Conservation (phyloP, 192 early-diverging fungal genomes). For the Dissophora ornata region DNA sequence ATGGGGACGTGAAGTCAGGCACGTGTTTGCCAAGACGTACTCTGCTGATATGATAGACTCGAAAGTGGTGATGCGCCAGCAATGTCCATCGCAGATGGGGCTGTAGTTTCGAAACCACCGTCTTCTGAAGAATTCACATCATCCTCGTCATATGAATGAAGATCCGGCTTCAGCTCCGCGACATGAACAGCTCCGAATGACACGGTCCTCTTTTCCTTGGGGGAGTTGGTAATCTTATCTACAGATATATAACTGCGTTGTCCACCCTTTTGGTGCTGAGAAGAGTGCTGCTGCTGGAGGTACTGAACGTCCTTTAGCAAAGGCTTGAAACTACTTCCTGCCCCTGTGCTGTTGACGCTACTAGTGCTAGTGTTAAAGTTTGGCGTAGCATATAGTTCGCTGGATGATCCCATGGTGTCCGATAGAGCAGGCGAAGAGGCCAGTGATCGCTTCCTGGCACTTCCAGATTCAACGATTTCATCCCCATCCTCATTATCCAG, state of each 20-base stretch:
- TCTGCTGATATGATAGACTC: conserved; percentile 6
- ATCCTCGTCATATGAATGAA: conserved; percentile 50
- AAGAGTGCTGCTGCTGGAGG: conserved; percentile 15
- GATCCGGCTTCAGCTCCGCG: conserved; percentile 37
- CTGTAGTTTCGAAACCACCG: neutral
- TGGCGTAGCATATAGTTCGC: conserved; percentile 35
- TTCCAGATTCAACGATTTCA: conserved; percentile 20
- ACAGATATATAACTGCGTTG: conserved; percentile 3
- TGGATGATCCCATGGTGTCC: conserved; percentile 27
- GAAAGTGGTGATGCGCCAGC: conserved; percentile 14
- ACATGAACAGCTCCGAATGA: conserved; percentile 54
- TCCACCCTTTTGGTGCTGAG: conserved; percentile 5
- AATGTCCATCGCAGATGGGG: neutral
- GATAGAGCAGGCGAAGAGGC: conserved; percentile 30
- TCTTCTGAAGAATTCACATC: conserved; percentile 42
- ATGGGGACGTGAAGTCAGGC: neutral
- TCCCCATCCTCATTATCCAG: conserved; percentile 21
- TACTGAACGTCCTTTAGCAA: conserved; percentile 28
- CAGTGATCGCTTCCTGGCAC: conserved; percentile 13
- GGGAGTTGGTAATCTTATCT: conserved; percentile 35
- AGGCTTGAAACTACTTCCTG: conserved; percentile 19
- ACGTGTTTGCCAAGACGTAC: neutral
- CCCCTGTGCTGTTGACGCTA: conserved; percentile 45
- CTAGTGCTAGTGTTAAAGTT: conserved; percentile 50
- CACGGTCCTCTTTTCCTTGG: conserved; percentile 47